Conservation (phyloP, 176 grass and related monocot species). For the Lolium multiflorum region DNA sequence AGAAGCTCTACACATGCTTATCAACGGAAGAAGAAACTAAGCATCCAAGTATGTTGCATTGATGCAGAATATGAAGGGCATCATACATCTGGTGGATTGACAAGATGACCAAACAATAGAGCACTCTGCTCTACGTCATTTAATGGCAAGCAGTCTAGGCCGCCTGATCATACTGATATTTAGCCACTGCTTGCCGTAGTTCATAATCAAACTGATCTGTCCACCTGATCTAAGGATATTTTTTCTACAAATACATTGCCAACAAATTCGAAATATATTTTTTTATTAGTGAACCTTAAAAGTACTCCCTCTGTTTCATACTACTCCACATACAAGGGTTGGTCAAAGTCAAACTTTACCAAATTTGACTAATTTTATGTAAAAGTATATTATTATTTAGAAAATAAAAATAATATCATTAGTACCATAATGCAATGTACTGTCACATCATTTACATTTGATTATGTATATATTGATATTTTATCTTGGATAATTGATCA, state of each 20-base stretch:
- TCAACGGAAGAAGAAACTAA: neutral
- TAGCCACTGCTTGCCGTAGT: neutral
- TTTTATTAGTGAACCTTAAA: neutral
- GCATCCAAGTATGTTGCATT: neutral
- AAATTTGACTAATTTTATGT: no score
- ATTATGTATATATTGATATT: no score
- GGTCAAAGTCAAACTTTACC: no score
- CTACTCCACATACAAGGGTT: no score
- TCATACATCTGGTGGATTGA: conserved; percentile 3
- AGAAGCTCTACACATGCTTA: neutral
- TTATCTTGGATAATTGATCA: no score
- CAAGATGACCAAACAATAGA: neutral
- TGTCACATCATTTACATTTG: no score
- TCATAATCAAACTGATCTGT: neutral
- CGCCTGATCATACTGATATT: neutral
- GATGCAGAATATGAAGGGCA: conserved; percentile 15
- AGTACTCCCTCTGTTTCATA: no score
- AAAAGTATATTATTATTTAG: no score
- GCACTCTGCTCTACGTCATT: neutral
- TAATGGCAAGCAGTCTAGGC: neutral
- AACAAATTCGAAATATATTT: neutral
- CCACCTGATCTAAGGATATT: neutral
- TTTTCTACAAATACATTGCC: neutral
- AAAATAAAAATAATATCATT: no score
- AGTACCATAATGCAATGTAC: no score